Percentiles rank a stretch among this genome's conserved stretches.
Conservation (phyloP, 1,284 basidiomycete genomes). For the Ganoderma sp. region DNA sequence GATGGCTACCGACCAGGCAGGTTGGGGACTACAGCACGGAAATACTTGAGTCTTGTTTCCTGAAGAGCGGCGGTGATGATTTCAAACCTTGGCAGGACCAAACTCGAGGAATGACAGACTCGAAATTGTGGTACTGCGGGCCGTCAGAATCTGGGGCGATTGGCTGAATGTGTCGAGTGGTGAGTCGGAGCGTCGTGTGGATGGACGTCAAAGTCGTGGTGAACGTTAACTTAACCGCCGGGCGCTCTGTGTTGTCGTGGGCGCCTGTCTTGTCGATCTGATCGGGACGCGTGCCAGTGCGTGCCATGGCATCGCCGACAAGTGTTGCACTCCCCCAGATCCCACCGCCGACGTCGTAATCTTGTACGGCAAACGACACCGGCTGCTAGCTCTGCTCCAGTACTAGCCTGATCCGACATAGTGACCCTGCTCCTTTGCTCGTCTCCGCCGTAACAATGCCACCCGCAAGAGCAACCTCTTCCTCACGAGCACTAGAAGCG, state of each 20-base stretch:
- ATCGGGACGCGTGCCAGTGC: conserved; percentile 3
- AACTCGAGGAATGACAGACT: background rate
- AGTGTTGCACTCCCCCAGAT: conserved; percentile 5
- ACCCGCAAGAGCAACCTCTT: conserved; percentile 46
- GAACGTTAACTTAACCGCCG: conserved; percentile 2
- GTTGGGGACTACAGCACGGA: background rate
- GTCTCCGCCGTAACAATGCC: conserved; percentile 30
- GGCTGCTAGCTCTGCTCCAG: background rate
- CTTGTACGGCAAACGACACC: conserved; percentile 1
- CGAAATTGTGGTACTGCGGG: background rate
- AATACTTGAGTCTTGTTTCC: conserved; percentile 2
- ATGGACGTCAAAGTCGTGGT: conserved; percentile 1
- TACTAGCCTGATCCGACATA: background rate
- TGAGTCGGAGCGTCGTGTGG: background rate
- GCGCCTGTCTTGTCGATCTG: background rate
- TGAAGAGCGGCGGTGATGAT: background rate
- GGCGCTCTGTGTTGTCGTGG: background rate
- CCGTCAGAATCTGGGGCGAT: background rate
- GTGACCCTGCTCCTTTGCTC: background rate
- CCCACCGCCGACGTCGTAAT: conserved; percentile 4
- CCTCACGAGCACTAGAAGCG: conserved; percentile 70
- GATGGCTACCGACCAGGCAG: background rate
- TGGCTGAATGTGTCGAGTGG: background rate
- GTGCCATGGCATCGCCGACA: background rate
- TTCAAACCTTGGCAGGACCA: background rate